Base-by-base conservation (phyloP, 2,329 filamentous ascomycete genomes). In the Kalmusia sp. region DNA sequence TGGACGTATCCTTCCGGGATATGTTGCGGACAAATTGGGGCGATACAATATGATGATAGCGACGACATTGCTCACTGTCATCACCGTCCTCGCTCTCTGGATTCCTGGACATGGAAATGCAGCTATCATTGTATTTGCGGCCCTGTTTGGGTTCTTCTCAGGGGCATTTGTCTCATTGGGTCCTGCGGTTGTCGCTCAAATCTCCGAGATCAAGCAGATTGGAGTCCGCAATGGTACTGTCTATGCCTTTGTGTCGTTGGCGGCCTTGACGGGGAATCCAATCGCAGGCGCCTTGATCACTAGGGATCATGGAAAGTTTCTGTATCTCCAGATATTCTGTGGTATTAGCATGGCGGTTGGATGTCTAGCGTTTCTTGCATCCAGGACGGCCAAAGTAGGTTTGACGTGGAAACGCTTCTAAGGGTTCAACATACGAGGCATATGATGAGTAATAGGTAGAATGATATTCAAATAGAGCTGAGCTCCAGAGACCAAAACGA, bases 31-130 rank as follows among this genome's bases (percentile, higher is more conserved):
- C 27, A 28, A 30, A 6, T 28, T 30, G 15, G 43, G 43, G 7
- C 43, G 43, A 28, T 46, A 34, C 43, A 46, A 46, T 21, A 46
- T 30, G 14, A 46, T 46, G 30, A 46, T 46, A 12, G 17, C 35
- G 30, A 46, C 43, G 7, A 46, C 43, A 2, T 35, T 34, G 3
- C 30, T 46, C 17, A 34, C 43, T 21, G 30, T 30, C 8, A 9
- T 46, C 6, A 34, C 35, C 21, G 30, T 35, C 2, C 30, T 46
- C n/a, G 30, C 43, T 21, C 30, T 30, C 8, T 46, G 43, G 43
- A 35, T 46, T 17, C 43, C 43, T 25, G 43, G 30, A n/a, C 8
- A 46, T 3, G 24, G 30, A 25, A 35, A 28, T 19, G 30, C 43
- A 9, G 9, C 43, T 14, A 34, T 46, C 30, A 46, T 46, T 3